Evolutionary conservation across 163 green algal species (phyloP).

Genomic region (Volvox carteri): DNA sequence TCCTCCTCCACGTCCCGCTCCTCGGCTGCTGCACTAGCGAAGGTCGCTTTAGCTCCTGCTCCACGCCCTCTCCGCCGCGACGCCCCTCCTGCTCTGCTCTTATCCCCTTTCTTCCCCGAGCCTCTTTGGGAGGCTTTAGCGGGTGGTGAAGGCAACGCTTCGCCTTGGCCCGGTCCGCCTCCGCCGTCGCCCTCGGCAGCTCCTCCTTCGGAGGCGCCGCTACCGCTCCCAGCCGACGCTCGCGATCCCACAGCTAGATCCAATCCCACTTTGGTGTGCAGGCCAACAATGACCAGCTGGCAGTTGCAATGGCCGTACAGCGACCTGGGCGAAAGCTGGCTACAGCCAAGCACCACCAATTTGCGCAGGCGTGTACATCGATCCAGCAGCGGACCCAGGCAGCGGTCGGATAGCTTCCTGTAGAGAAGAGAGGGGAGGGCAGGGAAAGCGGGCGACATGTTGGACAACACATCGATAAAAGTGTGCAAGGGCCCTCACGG

Average conservation of each 20-base stretch:
- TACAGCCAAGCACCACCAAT: conserved; percentile 47
- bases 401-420: conserved; percentile 45
- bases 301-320: conserved; percentile 51
- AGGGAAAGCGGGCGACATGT: too few species aligned
- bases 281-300: not conserved
- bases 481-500: too few species aligned
- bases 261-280: conserved; percentile 48
- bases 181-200: not conserved
- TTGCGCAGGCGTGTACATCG: conserved; percentile 16
- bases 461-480: too few species aligned
- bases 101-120: too few species aligned
- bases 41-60: too few species aligned
- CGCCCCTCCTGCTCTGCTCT: too few species aligned
- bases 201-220: not conserved
- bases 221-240: not conserved
- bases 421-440: not conserved
- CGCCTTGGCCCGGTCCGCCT: not conserved
- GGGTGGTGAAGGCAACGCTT: not conserved
- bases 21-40: too few species aligned
- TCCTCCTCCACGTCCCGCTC: too few species aligned
- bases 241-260: not conserved
- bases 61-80: too few species aligned
- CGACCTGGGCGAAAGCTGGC: conserved; percentile 28
- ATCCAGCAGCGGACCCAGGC: conserved; percentile 40
- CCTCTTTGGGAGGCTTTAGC: too few species aligned